Conservation (phyloP, 2,329 filamentous ascomycete species). For the Diplodia mutila region DNA sequence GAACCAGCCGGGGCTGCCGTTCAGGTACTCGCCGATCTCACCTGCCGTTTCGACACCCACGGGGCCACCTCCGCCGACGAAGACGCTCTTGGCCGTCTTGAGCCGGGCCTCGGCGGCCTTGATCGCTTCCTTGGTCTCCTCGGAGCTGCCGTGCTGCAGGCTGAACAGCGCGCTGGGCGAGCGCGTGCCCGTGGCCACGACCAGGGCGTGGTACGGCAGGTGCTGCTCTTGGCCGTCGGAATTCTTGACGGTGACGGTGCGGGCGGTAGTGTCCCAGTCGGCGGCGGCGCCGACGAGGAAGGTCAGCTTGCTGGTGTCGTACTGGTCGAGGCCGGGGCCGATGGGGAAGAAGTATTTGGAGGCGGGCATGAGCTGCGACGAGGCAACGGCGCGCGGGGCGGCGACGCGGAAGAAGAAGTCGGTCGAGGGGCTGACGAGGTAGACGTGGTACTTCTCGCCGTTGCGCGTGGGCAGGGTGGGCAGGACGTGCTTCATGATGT, state of each 20-base stretch:
- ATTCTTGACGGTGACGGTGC: slow-evolving; percentile 31
- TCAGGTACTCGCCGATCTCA: slow-evolving; percentile 54
- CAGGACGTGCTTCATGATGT: slow-evolving; percentile 39
- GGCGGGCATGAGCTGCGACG: slow-evolving; percentile 34
- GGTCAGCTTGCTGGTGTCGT: slow-evolving; percentile 32
- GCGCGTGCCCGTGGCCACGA: slow-evolving; percentile 41
- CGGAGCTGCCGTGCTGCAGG: slow-evolving; percentile 38
- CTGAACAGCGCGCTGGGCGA: slow-evolving; percentile 38
- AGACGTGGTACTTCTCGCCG: slow-evolving; percentile 35
- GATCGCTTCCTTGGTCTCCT: slow-evolving; percentile 40
- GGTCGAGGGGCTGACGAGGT: slow-evolving; percentile 41
- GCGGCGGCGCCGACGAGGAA: slow-evolving; percentile 34
- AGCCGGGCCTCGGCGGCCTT: slow-evolving; percentile 34
- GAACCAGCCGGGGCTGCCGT: slow-evolving; percentile 50
- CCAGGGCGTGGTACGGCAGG: slow-evolving; percentile 39
- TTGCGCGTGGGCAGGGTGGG: slow-evolving; percentile 32
- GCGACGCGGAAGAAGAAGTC: slow-evolving; percentile 47
- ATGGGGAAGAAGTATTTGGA: slow-evolving; percentile 41
- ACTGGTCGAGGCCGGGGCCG: slow-evolving; percentile 37
- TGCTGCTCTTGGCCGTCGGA: slow-evolving; percentile 27
- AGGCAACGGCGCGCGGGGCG: slow-evolving; percentile 41
- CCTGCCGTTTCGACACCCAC: slow-evolving; percentile 44
- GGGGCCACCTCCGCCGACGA: slow-evolving; percentile 42
- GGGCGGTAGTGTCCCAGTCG: slow-evolving; percentile 32
- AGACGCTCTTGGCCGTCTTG: slow-evolving; percentile 35